Conservation (phyloP, 2,329 filamentous ascomycete species). For the Pseudocercospora eumusae region DNA sequence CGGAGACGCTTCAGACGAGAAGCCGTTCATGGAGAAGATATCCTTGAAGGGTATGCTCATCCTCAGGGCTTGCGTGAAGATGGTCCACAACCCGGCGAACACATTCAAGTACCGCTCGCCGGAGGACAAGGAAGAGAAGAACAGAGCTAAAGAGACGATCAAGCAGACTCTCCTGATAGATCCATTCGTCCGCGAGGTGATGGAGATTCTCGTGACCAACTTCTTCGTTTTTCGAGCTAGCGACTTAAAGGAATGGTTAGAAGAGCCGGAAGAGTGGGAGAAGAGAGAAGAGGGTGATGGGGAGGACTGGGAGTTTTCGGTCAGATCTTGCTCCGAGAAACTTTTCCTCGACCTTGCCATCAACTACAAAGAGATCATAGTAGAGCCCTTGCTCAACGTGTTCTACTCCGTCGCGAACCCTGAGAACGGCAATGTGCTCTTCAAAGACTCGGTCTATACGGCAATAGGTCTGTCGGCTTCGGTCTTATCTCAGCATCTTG, state of each 20-base stretch:
- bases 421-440: conserved; percentile 68
- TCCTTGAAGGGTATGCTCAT: conserved; percentile 81
- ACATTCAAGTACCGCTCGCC: conserved; percentile 80
- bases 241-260: conserved; percentile 88
- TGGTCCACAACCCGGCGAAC: conserved; percentile 77
- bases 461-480: conserved; percentile 84
- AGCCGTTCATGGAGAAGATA: conserved; percentile 64
- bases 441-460: conserved; percentile 93
- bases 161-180: conserved; percentile 74
- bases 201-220: conserved; percentile 79
- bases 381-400: conserved; percentile 76
- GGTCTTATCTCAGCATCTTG: conserved; percentile 70
- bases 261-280: conserved; percentile 95
- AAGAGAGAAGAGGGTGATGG: conserved; percentile 80
- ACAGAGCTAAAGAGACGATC: conserved; percentile 66
- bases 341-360: conserved; percentile 88
- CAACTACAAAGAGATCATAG: conserved; percentile 80
- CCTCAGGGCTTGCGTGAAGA: conserved; percentile 77
- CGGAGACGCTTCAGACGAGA: conserved; percentile 45
- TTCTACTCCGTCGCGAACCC: conserved; percentile 74
- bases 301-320: conserved; percentile 87
- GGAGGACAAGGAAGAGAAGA: conserved; percentile 74
- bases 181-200: conserved; percentile 75
- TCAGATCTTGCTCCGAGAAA: conserved; percentile 89
- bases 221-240: conserved; percentile 84